Base-by-base conservation (phyloP, 306 rosid genomes). In the Lathyrus oleraceus region DNA sequence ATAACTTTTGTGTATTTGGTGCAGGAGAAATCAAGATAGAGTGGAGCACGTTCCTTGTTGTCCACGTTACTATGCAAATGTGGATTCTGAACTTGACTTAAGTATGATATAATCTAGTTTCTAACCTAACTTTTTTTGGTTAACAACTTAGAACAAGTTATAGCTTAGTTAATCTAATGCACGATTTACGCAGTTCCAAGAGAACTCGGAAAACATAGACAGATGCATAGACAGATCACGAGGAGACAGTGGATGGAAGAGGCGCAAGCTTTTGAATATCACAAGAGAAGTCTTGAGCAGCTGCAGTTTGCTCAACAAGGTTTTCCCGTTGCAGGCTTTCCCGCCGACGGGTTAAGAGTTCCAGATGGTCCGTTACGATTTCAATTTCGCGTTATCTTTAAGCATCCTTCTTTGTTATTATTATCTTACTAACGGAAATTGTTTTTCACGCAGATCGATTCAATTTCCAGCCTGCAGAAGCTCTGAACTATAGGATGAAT, bases 21-120 rank as follows among this genome's bases (percentile, higher is more conserved):
- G 74, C 84, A 92, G 97, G 84, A 92, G 74, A 80, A 72, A 78
- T 78, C 53, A 65, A 7, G 96, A 92, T 16, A 84, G 85, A 79
- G 65, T 44, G 40, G 90, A 89, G 21, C 81, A 60, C 6, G 57
- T 66, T 2, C 23, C 62, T n/a, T 81, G 64, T 67, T 79, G 60
- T 52, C 54, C 88, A 43, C 73, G 82, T 0, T 70, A 65, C 39
- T 74, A 17, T 28, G 44, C 38, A 2, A 87, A 85, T 49, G 27
- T 71, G 61, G 92, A 92, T 10, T 56, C 83, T 0, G 89, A 86
- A 57, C 63, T 81, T 67, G 70, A 73, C 53, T 77, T 86, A 35
- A 54, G 97, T 91, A 59, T 70, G 72, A 48, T 56, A 9, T 62
- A n/a, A 23, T 60, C 44, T 70, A 39, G 15, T 67, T 42, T 30